A percentile compares a stretch with the other conserved stretches of the same genome.
These are phyloP conservation scores for Pleurotus tuber-regium DNA, from an alignment of 768 basidiomycete species.

Conservation along the genomic window DNA sequence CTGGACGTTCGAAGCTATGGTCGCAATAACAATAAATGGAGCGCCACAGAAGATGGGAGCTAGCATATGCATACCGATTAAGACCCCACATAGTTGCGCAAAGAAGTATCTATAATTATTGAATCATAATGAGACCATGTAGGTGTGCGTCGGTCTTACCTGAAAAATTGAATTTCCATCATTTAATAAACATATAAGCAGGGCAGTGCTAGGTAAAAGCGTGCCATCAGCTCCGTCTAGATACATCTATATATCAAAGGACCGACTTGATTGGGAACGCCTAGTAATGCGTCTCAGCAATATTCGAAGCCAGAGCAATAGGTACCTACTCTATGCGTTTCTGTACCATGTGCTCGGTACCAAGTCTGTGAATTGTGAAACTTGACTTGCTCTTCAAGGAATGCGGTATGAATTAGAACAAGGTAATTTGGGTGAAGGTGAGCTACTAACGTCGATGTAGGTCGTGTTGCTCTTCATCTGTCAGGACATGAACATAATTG, in stretches of 20 bases:
- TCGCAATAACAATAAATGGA: background rate
- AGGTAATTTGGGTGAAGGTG: background rate
- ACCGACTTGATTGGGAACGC: constrained; percentile 68
- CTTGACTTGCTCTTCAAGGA: constrained; percentile 60
- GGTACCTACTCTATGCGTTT: constrained; percentile 64
- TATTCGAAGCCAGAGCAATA: background rate
- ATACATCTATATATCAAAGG: background rate
- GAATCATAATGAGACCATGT: background rate
- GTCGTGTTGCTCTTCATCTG: constrained; percentile 60
- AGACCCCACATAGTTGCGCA: constrained; percentile 83
- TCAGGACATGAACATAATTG: constrained; percentile 70
- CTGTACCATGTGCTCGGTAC: constrained; percentile 85
- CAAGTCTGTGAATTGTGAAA: constrained; percentile 76
- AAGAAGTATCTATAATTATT: constrained; percentile 46
- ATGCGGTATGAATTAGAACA: constrained; percentile 2
- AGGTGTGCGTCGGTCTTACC: constrained; percentile 28
- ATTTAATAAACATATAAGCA: constrained; percentile 69
- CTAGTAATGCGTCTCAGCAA: constrained; percentile 29
- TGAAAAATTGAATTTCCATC: constrained; percentile 84
- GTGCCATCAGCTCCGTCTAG: constrained; percentile 1
- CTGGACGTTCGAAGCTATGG: constrained; percentile 56
- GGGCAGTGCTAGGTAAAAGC: constrained; percentile 49
- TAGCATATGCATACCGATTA: constrained; percentile 47
- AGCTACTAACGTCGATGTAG: constrained; percentile 57
- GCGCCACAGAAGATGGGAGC: background rate